Evolutionary conservation across 2,329 filamentous ascomycete species (phyloP), one percentile per base, ranked within the genome.

Genomic region (Arthroderma uncinatum): DNA sequence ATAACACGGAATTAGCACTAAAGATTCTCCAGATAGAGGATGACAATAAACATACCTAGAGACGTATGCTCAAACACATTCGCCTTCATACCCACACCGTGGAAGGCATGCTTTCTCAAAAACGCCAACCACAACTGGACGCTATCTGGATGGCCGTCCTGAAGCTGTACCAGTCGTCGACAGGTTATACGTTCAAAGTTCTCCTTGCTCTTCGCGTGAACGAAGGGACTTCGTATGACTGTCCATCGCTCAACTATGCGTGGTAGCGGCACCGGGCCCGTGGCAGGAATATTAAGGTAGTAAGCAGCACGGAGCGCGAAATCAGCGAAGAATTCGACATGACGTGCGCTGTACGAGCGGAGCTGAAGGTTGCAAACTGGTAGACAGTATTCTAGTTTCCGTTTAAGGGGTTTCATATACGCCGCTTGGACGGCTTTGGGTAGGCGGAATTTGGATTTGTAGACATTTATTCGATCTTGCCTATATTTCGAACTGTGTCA

Each of bases 11-110:
- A 53, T 61, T 59, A 61, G 58, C 14, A 55, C 42, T 44, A 55
- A 44, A 30, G 37, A 30, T 59, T 25, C 61, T 47, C 21, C 21
- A 28, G 16, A 25, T 33, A 9, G 33, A 39, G 6, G 42, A 55
- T 4, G 37, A 21, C 37, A 36, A n/a, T 34, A 44, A 62, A 62
- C 72, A 61, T 79, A 86, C 86, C 85, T 59, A 91, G 69, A 58
- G 81, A 80, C 66, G 86, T 83, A 72, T 89, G 91, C 68, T 95
- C 89, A 84, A 87, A 98, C 53, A 97, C 81, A 70, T 98, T 96
- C 55, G 93, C 93, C 79, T 98, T 98, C 90, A 98, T 94, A 66
- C 93, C 93, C 40, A 97, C 85, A n/a, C 93, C 93, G 64, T 94
- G 88, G 70, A 93, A 95, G 42, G 90, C 88, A 69, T 96, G 86